Evolutionary conservation across 2,329 filamentous ascomycete genomes (phyloP), one percentile per base, ranked within the genome.

Genomic region (Xylaria arbuscula): DNA sequence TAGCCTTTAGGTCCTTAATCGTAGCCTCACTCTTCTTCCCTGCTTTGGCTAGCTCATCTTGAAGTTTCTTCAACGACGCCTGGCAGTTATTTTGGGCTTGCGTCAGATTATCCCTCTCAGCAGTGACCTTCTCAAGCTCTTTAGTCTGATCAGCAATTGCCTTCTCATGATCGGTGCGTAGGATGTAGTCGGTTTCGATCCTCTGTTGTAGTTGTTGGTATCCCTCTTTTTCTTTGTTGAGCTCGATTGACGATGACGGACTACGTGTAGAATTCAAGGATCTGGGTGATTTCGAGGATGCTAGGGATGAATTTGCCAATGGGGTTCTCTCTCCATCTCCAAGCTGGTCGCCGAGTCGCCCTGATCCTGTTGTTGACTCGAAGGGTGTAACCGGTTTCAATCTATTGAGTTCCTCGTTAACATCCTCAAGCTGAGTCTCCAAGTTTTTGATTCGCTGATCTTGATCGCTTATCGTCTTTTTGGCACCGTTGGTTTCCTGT

Each of bases 1-100:
- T 56, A 1, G 50, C 24, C 34, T 62, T 28, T 1, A 60, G 51
- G 11, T 64, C 42, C 38, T 58, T 54, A 32, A 48, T 57, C 22
- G 42, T 48, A 1, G 36, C 55, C 5, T 17, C 28, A 22, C 69
- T 68, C 10, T 65, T 42, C 38, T 57, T n/a, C 40, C 28, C 36
- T 28, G 54, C 22, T 22, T 62, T 40, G 22, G 38, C 48, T 48
- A 58, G 11, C 1, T 70, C 57, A 2, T 50, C 51, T 55, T 40
- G 28, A 17, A 68, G 40, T 13, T 45, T 24, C 40, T 60, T 42
- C 40, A 55, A 5, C 5, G 24, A 17, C 6, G 36, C 3, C 28
- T 67, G 32, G 32, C 32, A 64, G 11, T 50, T 54, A 1, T 4
- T 22, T 15, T 45, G n/a, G n/a, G 42, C 51, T 47, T 56, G 42